Evolutionary conservation across 257 asterid species (phyloP).

Genomic region (Capsicum rhomboideum): DNA sequence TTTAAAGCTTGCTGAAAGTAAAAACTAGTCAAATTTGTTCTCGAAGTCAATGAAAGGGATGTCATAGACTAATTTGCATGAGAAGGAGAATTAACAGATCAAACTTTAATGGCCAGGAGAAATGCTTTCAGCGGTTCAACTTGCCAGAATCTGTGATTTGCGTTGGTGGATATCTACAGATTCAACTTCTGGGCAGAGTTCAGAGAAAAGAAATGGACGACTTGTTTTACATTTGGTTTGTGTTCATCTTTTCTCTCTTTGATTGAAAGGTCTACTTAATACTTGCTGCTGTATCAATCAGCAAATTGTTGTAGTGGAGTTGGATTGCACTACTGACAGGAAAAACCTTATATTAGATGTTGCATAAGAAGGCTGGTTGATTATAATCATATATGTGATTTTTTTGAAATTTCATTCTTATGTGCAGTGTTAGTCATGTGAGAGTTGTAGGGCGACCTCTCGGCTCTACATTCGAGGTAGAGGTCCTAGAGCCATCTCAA

Average conservation of each 20-base stretch:
- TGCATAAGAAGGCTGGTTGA: not conserved
- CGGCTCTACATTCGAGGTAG: constrained; percentile 1
- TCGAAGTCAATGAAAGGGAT: not conserved
- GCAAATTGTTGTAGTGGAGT: not conserved
- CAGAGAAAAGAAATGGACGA: constrained; percentile 68
- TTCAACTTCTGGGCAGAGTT: constrained; percentile 65
- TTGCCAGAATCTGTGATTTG: constrained; percentile 73
- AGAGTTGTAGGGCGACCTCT: constrained; percentile 6
- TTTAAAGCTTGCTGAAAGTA: not conserved
- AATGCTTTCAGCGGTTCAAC: constrained; percentile 63
- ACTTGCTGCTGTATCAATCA: not conserved
- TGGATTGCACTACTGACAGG: not conserved
- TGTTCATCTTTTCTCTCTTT: constrained; percentile 5
- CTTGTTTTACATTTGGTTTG: constrained; percentile 69
- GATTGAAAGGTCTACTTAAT: not conserved
- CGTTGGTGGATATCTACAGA: constrained; percentile 65
- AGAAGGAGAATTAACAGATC: not conserved
- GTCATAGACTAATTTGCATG: not conserved
- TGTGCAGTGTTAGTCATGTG: constrained; percentile 8
- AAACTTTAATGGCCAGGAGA: constrained; percentile 43
- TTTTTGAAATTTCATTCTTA: not conserved
- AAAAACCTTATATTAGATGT: not conserved
- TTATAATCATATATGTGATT: not conserved
- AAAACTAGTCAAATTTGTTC: not conserved
- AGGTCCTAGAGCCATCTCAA: constrained; percentile 7